Evolutionary conservation across 148 eudicot genomes (phyloP).

Genomic region (Nyssa sinensis): DNA sequence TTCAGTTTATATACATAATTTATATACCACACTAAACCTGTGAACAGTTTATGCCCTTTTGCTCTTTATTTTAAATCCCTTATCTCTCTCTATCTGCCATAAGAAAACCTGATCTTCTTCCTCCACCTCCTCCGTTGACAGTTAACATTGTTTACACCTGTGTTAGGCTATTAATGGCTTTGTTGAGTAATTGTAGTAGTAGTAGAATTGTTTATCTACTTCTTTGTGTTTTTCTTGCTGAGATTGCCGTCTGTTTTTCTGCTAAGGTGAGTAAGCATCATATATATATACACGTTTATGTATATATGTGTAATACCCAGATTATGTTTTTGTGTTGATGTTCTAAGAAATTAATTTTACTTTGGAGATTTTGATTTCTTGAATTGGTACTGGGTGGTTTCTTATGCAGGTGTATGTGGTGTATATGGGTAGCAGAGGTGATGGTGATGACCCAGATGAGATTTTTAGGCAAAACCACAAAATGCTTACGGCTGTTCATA

Average conservation of each 20-base stretch:
- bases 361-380: neutral
- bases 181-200: neutral
- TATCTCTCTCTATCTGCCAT: neutral
- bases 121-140: neutral
- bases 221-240: conserved; percentile 19
- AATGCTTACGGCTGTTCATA: conserved; percentile 43
- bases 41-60: neutral
- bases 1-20: too few species aligned
- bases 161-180: conserved; percentile 20
- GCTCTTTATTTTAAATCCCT: neutral
- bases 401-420: conserved; percentile 45
- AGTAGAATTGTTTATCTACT: conserved; percentile 1
- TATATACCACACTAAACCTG: neutral
- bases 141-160: neutral
- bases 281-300: neutral
- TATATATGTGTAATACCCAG: neutral
- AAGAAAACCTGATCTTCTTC: neutral
- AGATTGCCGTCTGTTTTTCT: conserved; percentile 19
- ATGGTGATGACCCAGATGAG: conserved; percentile 42
- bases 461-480: conserved; percentile 44
- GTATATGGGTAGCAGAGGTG: conserved; percentile 47
- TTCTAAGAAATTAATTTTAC: neutral
- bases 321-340: neutral
- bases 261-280: conserved; percentile 20
- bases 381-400: neutral